Base-by-base conservation (phyloP, 2,329 filamentous ascomycete species). In the Blastomyces percursus region DNA sequence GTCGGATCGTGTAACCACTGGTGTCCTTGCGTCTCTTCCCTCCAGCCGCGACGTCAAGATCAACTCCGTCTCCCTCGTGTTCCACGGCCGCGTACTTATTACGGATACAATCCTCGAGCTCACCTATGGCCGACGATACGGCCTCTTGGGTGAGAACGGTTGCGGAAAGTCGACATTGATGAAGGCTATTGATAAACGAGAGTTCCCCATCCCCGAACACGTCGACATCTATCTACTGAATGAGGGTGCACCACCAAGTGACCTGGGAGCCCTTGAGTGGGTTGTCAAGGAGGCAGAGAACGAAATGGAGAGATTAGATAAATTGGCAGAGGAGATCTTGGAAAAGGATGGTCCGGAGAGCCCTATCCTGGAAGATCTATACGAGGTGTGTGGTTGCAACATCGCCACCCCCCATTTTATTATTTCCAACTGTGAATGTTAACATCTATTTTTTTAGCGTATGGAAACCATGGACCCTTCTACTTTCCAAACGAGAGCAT, bases 381-480 rank as follows among this genome's bases (percentile, higher is more conserved):
- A 99, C 76, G 95, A 99, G 76, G 91, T 95, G 81, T 74, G 87
- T 79, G 46, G 38, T 50, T 65, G 38, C 48, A 16, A 30, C 48
- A 30, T 30, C 48, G 9, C 48, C 48, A 51, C 32, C 32, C 7
- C 5, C 54, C 4, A 54, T 30, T 42, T 46, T 38, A n/a, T 3
- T 30, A 24, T 54, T 50, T 27, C 7, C 5, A 11, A 3, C 2
- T 21, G n/a, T 12, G 35, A 40, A 32, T 21, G 2, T 57, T 67
- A 70, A 68, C 61, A 4, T 65, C 40, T 50, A n/a, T 30, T 38
- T n/a, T 24, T 50, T 56, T 69, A 96, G 91, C 92, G 94, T 77
- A 96, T 97, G 85, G 94, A 99, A 80, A 88, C 87, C 78, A 96
- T 99, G 93, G 95, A 99, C 72, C 94, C 94, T 57, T 95, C 91